Percentiles rank a stretch among this genome's conserved stretches.
These are phyloP conservation scores for Ceratobasidium sp. DNA, from an alignment of 1,284 basidiomycete genomes.

Conservation along the genomic window DNA sequence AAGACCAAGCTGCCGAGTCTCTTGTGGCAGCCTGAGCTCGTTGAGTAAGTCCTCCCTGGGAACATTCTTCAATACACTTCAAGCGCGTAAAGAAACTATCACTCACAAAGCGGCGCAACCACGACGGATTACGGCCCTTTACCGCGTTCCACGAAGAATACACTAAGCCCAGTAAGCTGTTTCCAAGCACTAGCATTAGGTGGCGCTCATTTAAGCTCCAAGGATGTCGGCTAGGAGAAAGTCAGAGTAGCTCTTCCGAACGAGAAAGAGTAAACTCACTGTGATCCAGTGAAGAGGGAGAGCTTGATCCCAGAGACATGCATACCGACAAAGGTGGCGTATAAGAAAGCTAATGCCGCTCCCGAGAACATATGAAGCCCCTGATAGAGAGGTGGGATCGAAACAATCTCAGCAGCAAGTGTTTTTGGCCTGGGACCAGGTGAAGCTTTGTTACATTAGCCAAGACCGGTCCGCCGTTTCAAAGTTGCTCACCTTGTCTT, in stretches of 20 bases:
- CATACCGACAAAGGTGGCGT: slow-evolving; percentile 22
- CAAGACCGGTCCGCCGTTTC: too few relatives aligned
- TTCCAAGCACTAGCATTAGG: slow-evolving; percentile 15
- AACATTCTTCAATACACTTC: not conserved
- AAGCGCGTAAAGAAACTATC: not conserved
- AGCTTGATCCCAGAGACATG: slow-evolving; percentile 35
- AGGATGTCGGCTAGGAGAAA: slow-evolving; percentile 18
- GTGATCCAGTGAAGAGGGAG: slow-evolving; percentile 35
- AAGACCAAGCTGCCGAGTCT: slow-evolving; percentile 10
- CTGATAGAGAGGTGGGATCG: slow-evolving; percentile 10
- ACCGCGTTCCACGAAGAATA: slow-evolving; percentile 21
- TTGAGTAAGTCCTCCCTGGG: slow-evolving; percentile 30
- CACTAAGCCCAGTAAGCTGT: not conserved
- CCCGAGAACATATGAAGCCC: slow-evolving; percentile 22
- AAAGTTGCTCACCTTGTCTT: slow-evolving; percentile 21
- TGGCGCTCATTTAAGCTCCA: slow-evolving; percentile 39
- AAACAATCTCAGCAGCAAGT: slow-evolving; percentile 15
- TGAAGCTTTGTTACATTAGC: slow-evolving; percentile 1
- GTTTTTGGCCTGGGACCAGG: slow-evolving; percentile 25
- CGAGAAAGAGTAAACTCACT: not conserved
- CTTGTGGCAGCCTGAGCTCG: slow-evolving; percentile 21
- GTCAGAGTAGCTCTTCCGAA: not conserved
- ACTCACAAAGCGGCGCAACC: slow-evolving; percentile 42
- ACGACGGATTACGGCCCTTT: slow-evolving; percentile 7
- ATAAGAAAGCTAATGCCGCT: slow-evolving; percentile 1